These are phyloP conservation scores for Pestalotiopsis sp. DNA, from an alignment of 2,329 filamentous ascomycete genomes.

Conservation along the genomic window DNA sequence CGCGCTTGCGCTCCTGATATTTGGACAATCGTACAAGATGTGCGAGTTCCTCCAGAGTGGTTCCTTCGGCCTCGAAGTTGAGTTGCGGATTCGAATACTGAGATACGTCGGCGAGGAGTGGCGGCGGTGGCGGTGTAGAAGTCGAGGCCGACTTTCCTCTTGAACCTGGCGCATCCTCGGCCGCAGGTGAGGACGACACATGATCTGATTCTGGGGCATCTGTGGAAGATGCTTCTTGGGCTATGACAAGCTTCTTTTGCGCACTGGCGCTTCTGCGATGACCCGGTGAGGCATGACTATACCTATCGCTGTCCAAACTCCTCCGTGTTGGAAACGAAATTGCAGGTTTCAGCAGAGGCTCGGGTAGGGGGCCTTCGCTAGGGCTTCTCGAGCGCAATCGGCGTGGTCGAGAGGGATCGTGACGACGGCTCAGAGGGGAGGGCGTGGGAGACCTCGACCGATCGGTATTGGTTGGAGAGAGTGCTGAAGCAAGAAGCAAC, in stretches of 20 bases:
- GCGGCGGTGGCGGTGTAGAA: slow-evolving; percentile 44
- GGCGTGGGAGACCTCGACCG: slow-evolving; percentile 59
- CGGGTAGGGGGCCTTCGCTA: slow-evolving; percentile 39
- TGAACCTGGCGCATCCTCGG: slow-evolving; percentile 34
- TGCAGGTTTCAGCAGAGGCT: slow-evolving; percentile 44
- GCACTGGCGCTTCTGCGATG: slow-evolving; percentile 39
- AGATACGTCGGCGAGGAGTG: slow-evolving; percentile 68
- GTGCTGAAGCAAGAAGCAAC: slow-evolving; percentile 51
- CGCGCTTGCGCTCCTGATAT: slow-evolving; percentile 81
- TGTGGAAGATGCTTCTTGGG: slow-evolving; percentile 36
- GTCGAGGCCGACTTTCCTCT: slow-evolving; percentile 43
- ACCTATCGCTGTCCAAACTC: slow-evolving; percentile 43
- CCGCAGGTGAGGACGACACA: slow-evolving; percentile 21
- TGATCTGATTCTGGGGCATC: slow-evolving; percentile 21
- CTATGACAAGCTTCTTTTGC: slow-evolving; percentile 52
- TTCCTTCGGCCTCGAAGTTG: slow-evolving; percentile 64
- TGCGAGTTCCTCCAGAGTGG: slow-evolving; percentile 75
- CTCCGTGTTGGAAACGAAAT: slow-evolving; percentile 46
- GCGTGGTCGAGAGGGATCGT: slow-evolving; percentile 50
- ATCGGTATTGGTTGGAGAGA: slow-evolving; percentile 53
- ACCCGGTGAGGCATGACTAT: slow-evolving; percentile 32
- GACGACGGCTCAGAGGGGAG: slow-evolving; percentile 54
- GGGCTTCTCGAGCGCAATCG: slow-evolving; percentile 59
- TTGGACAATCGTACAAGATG: slow-evolving; percentile 77
- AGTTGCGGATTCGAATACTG: slow-evolving; percentile 66